Evolutionary conservation across 805 yeast species (phyloP).

Genomic region (Ogataea saltuana): DNA sequence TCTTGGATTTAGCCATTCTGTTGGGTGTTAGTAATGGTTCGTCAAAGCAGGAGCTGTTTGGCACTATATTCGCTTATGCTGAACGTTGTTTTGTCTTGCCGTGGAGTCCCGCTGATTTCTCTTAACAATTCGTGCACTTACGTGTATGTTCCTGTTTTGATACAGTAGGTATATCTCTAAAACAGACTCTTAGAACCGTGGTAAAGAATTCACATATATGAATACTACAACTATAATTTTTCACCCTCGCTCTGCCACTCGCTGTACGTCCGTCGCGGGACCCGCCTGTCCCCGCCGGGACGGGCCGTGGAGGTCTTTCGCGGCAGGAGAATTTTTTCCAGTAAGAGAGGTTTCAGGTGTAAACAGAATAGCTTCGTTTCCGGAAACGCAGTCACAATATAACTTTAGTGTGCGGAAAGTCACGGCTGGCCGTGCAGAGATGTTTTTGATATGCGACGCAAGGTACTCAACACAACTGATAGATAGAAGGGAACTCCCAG

Average conservation of each 20-base stretch:
- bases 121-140: constrained; percentile 2
- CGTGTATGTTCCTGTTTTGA: constrained; percentile 5
- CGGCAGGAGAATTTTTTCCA: not conserved
- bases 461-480: not conserved
- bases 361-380: not conserved
- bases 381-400: constrained; percentile 2
- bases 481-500: not conserved
- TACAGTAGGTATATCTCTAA: constrained; percentile 1
- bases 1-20: constrained; percentile 98
- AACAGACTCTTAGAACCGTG: not conserved
- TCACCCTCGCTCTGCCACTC: not conserved
- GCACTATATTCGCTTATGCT: too few species aligned
- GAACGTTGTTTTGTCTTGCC: too few species aligned
- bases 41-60: too few species aligned
- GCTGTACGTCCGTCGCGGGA: not conserved
- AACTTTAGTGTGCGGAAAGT: too few species aligned
- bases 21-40: constrained; percentile 15
- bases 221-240: constrained; percentile 2
- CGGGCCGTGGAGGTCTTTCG: too few species aligned
- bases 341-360: not conserved
- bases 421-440: not conserved
- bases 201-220: constrained; percentile 1
- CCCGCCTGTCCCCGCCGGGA: too few species aligned
- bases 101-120: too few species aligned
- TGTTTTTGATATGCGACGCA: not conserved